Evolutionary conservation across 2,329 filamentous ascomycete genomes (phyloP).

Genomic region (Ophiostoma sp.): DNA sequence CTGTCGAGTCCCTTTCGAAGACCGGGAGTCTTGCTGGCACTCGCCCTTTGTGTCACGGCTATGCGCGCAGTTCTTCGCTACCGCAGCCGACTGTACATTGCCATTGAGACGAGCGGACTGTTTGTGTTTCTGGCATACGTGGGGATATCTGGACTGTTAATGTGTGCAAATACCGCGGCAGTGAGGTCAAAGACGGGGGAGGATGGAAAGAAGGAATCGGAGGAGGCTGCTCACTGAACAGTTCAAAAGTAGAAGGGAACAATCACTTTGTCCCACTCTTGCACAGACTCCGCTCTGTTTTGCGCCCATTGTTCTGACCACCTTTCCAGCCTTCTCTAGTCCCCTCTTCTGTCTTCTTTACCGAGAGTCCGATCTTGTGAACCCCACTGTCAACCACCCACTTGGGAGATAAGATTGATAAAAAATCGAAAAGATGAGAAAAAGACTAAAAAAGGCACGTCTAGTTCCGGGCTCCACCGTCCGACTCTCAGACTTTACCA

Average conservation of each 20-base stretch:
- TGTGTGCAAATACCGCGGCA: neutral
- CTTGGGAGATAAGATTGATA: conserved; percentile 10
- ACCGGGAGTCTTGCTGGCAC: conserved; percentile 30
- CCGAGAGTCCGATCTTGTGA: neutral
- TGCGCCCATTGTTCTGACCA: neutral
- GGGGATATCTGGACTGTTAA: conserved; percentile 18
- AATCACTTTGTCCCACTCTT: neutral
- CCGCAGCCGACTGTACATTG: conserved; percentile 43
- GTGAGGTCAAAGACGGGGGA: neutral
- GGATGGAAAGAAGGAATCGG: neutral
- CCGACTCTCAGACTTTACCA: neutral
- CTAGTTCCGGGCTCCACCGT: neutral
- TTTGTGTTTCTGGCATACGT: conserved; percentile 35
- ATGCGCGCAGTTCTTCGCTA: conserved; percentile 35
- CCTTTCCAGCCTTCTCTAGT: neutral
- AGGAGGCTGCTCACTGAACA: neutral
- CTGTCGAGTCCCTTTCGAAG: conserved; percentile 4
- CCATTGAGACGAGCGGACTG: conserved; percentile 42
- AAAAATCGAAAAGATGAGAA: neutral
- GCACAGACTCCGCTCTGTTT: neutral
- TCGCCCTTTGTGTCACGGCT: conserved; percentile 20
- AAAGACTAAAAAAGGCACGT: neutral
- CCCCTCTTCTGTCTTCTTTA: neutral
- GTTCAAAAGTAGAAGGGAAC: neutral
- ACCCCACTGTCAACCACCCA: neutral